Evolutionary conservation across 371 early-diverging fungal species (phyloP).

Genomic region (Mucor racemosus): DNA sequence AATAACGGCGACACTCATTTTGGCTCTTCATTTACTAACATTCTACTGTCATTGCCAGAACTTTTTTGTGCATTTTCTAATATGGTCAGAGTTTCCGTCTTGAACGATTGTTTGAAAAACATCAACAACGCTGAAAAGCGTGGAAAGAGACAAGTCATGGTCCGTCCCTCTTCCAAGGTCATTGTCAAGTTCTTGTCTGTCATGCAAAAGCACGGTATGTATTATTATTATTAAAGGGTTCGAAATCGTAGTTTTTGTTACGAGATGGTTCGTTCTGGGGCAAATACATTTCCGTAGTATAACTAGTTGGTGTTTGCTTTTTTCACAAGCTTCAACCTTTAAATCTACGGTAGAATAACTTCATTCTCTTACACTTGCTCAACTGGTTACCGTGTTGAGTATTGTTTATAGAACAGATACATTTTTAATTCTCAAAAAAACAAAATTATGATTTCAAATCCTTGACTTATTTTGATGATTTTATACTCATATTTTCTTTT

Average conservation of each 20-base stretch:
- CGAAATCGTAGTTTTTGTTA: background rate
- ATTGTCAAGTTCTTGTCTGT: conserved; percentile 97
- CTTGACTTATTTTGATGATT: background rate
- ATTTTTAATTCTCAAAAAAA: background rate
- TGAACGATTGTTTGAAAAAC: conserved; percentile 96
- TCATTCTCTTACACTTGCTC: conserved; percentile 28
- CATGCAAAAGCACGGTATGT: conserved; percentile 98
- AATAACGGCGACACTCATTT: conserved; percentile 11
- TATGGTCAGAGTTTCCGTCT: conserved; percentile 55
- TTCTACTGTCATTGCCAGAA: conserved; percentile 8
- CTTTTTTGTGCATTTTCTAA: conserved; percentile 26
- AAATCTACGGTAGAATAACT: conserved; percentile 71
- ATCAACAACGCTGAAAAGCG: conserved; percentile 99
- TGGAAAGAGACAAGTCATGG: conserved; percentile 97
- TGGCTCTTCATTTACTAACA: conserved; percentile 3
- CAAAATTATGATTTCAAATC: background rate
- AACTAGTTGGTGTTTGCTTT: conserved; percentile 66
- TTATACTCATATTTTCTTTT: background rate
- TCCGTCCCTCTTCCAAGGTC: conserved; percentile 97
- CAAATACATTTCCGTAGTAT: conserved; percentile 57
- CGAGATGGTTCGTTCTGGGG: background rate
- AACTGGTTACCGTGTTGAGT: conserved; percentile 18
- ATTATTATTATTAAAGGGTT: conserved; percentile 19
- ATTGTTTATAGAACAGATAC: conserved; percentile 26
- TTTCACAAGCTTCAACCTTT: conserved; percentile 63